These are phyloP conservation scores for Raphanus sativus DNA, from an alignment of 345 rosid species.

Conservation along the genomic window DNA sequence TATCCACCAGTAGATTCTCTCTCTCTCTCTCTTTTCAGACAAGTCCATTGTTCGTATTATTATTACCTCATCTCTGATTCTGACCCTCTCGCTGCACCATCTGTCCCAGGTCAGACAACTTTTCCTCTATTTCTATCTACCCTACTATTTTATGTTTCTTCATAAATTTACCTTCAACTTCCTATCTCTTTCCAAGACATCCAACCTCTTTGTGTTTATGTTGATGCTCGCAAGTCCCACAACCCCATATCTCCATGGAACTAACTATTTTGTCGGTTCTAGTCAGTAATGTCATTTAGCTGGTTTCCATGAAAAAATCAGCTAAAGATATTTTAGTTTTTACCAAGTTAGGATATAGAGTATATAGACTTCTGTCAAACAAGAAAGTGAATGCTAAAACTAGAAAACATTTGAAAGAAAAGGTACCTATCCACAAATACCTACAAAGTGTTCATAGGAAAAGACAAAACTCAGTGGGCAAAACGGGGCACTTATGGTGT, in stretches of 20 bases:
- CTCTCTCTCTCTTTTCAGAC: constrained; percentile 12
- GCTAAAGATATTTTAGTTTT: background rate
- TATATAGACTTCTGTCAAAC: background rate
- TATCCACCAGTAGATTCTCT: constrained; percentile 28
- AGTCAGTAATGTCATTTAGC: background rate
- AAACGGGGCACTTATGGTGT: constrained; percentile 29
- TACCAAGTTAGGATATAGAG: constrained; percentile 12
- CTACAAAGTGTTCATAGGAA: constrained; percentile 10
- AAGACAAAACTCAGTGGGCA: constrained; percentile 41
- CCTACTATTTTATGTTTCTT: background rate
- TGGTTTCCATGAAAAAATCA: background rate
- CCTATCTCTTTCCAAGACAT: background rate
- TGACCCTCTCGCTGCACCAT: constrained; percentile 37
- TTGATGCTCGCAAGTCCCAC: constrained; percentile 14
- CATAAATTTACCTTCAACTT: constrained; percentile 15
- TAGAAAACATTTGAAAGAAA: constrained; percentile 21
- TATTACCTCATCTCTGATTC: constrained; percentile 35
- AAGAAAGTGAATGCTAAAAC: constrained; percentile 11
- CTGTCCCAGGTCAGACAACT: constrained; percentile 31
- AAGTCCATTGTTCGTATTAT: constrained; percentile 23
- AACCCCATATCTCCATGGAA: background rate
- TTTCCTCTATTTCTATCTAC: background rate
- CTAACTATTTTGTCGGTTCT: constrained; percentile 7
- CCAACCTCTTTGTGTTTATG: background rate
- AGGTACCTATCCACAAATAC: constrained; percentile 19